Conservation (phyloP, 1,139 yeast genomes). For the Zhuliangozyma blackwelliae region DNA sequence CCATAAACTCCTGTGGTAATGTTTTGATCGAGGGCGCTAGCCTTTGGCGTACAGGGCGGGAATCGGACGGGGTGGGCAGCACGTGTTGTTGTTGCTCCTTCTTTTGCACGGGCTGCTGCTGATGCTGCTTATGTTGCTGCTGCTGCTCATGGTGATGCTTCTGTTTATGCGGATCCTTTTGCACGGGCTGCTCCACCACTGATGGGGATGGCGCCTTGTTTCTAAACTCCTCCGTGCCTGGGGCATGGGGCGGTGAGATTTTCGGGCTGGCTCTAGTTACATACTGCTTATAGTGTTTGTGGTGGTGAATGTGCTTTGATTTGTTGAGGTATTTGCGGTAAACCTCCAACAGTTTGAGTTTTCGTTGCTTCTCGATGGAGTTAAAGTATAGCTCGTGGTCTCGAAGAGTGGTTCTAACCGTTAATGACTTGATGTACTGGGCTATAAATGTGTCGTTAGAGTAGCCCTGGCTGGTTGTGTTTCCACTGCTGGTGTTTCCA, state of each 20-base stretch:
- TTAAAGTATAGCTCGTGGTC: constrained; percentile 23
- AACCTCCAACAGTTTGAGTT: constrained; percentile 21
- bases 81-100: neutral
- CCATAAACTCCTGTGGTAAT: constrained; percentile 58
- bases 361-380: constrained; percentile 20
- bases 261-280: constrained; percentile 1
- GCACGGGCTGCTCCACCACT: neutral
- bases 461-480: too few relatives aligned
- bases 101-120: neutral
- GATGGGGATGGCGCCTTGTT: constrained; percentile 1
- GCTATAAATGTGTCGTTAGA: constrained; percentile 25
- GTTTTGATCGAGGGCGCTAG: neutral
- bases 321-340: constrained; percentile 22
- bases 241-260: too few relatives aligned
- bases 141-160: neutral
- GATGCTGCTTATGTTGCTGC: constrained; percentile 2
- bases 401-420: constrained; percentile 13
- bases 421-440: constrained; percentile 24
- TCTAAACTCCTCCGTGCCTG: too few relatives aligned
- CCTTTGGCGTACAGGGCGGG: neutral
- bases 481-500: neutral
- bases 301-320: constrained; percentile 7
- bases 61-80: neutral
- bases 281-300: constrained; percentile 1
- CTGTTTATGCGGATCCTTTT: constrained; percentile 1